Evolutionary conservation across 805 yeast genomes (phyloP).

Genomic region (Ogataea corticis): DNA sequence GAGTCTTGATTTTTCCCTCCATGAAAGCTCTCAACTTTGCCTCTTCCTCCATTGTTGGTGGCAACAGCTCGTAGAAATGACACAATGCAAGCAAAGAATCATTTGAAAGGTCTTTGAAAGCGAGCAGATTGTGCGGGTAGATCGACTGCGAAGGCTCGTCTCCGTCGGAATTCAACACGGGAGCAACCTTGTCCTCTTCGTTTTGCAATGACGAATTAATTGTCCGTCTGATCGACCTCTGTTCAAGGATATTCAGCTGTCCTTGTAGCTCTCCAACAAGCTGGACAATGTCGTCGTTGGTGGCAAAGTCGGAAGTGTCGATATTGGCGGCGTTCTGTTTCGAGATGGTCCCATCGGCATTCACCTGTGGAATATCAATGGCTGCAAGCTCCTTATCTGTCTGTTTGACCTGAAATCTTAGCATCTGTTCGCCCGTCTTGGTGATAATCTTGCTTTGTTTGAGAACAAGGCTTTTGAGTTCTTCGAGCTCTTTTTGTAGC

Average conservation of each 20-base stretch:
- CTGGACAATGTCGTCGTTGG: conserved; percentile 83
- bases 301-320: conserved; percentile 61
- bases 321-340: conserved; percentile 8
- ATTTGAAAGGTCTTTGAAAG: conserved; percentile 49
- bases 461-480: conserved; percentile 52
- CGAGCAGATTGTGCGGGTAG: conserved; percentile 61
- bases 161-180: conserved; percentile 79
- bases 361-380: conserved; percentile 25
- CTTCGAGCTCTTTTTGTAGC: conserved; percentile 48
- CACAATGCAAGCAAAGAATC: conserved; percentile 53
- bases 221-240: conserved; percentile 69
- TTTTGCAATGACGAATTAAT: conserved; percentile 55
- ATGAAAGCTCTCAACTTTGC: conserved; percentile 51
- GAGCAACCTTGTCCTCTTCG: conserved; percentile 52
- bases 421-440: conserved; percentile 76
- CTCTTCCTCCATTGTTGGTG: conserved; percentile 59
- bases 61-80: conserved; percentile 73
- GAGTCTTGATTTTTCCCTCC: conserved; percentile 48
- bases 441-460: conserved; percentile 68
- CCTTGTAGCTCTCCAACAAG: conserved; percentile 88
- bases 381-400: conserved; percentile 34
- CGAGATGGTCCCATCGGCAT: conserved; percentile 17
- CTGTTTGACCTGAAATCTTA: conserved; percentile 66
- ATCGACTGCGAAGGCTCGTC: conserved; percentile 52
- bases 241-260: conserved; percentile 78